Percentiles rank a stretch among this genome's conserved stretches.
Conservation (phyloP, 1,139 yeast species). For the Zygosaccharomyces pseudobailii region DNA sequence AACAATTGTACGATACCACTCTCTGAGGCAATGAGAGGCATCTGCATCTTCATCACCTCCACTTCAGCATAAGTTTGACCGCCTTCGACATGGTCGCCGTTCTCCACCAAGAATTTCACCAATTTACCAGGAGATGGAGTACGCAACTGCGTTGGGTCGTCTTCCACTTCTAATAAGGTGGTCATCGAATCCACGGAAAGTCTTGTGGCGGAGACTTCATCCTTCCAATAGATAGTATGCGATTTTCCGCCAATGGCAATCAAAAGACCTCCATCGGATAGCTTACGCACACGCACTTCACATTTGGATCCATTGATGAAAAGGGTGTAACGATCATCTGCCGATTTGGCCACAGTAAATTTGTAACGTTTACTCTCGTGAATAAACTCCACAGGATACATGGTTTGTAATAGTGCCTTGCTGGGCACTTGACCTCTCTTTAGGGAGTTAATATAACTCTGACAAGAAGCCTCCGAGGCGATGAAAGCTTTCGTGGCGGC, state of each 20-base stretch:
- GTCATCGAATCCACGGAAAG: slow-evolving; percentile 93
- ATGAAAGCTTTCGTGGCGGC: slow-evolving; percentile 93
- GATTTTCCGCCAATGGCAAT: slow-evolving; percentile 88
- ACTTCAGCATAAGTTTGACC: slow-evolving; percentile 98
- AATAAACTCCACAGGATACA: slow-evolving; percentile 89
- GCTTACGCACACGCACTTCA: slow-evolving; percentile 77
- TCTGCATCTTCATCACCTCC: slow-evolving; percentile 98
- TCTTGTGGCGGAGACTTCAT: slow-evolving; percentile 95
- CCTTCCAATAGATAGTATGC: slow-evolving; percentile 95
- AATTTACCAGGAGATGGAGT: slow-evolving; percentile 99
- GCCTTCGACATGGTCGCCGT: slow-evolving; percentile 86
- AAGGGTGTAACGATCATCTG: slow-evolving; percentile 76
- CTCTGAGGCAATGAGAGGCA: slow-evolving; percentile 89
- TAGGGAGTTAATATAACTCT: slow-evolving; percentile 63
- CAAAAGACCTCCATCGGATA: slow-evolving; percentile 92
- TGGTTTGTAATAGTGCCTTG: slow-evolving; percentile 71
- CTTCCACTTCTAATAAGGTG: slow-evolving; percentile 86
- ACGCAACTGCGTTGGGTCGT: slow-evolving; percentile 96
- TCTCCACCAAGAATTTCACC: slow-evolving; percentile 87
- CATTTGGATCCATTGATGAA: slow-evolving; percentile 91
- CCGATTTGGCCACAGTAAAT: slow-evolving; percentile 92
- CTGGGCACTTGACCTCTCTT: slow-evolving; percentile 96
- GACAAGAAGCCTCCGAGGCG: slow-evolving; percentile 65
- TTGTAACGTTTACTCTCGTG: slow-evolving; percentile 91
- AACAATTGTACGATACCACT: slow-evolving; percentile 88